Percentiles rank a stretch among this genome's conserved stretches.
These are phyloP conservation scores for Paraphaeosphaeria minitans DNA, from an alignment of 2,329 filamentous ascomycete genomes.

Conservation along the genomic window DNA sequence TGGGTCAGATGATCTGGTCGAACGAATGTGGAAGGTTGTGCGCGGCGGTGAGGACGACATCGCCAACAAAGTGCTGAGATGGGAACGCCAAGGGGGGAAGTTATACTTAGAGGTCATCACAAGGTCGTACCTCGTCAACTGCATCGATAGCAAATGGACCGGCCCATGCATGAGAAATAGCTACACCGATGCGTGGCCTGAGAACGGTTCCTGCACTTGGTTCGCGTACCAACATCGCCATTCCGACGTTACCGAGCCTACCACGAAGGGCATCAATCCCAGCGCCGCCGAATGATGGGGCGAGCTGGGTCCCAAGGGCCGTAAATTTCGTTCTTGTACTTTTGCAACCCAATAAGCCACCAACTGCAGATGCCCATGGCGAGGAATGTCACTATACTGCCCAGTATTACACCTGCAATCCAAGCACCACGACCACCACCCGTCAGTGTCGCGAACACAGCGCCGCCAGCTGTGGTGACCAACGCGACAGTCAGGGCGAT, in stretches of 20 bases:
- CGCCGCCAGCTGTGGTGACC: slow-evolving; percentile 78
- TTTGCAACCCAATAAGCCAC: slow-evolving; percentile 96
- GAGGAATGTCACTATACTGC: slow-evolving; percentile 73
- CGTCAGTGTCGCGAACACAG: slow-evolving; percentile 68
- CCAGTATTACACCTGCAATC: slow-evolving; percentile 75
- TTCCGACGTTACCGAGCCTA: slow-evolving; percentile 19
- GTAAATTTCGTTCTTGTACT: slow-evolving; percentile 99
- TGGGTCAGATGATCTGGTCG: slow-evolving; percentile 39
- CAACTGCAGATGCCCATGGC: slow-evolving; percentile 93
- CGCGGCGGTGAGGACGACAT: slow-evolving; percentile 16
- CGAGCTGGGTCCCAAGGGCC: slow-evolving; percentile 97
- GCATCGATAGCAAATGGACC: slow-evolving; percentile 23
- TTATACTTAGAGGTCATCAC: slow-evolving; percentile 41
- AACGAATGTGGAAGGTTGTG: slow-evolving; percentile 40
- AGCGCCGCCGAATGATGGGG: slow-evolving; percentile 77
- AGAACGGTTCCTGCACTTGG: slow-evolving; percentile 37
- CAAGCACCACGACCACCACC: slow-evolving; percentile 61
- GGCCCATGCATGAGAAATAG: slow-evolving; percentile 19
- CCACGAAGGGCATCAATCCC: slow-evolving; percentile 47
- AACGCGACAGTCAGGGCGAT: slow-evolving; percentile 75
- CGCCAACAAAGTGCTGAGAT: slow-evolving; percentile 40
- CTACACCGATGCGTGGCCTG: slow-evolving; percentile 34
- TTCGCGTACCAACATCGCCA: slow-evolving; percentile 35
- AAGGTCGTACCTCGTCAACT: slow-evolving; percentile 23
- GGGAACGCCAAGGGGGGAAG: slow-evolving; percentile 33